Conservation (phyloP, 257 asterid species). For the Solanum ossicruentum region DNA sequence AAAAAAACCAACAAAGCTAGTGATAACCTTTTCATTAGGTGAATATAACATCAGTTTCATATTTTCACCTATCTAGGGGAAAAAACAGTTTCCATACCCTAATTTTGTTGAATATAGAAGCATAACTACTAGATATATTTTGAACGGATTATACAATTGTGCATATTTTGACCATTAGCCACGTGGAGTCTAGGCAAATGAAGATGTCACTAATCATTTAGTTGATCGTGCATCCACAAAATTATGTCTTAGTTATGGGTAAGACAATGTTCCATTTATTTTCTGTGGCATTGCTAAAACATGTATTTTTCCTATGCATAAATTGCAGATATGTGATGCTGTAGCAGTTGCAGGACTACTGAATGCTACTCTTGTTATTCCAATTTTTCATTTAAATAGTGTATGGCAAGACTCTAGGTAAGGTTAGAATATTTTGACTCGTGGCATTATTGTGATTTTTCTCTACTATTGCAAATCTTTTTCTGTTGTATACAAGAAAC, state of each 20-base stretch:
- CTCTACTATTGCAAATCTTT: not conserved
- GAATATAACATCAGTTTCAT: not conserved
- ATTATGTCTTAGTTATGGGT: not conserved
- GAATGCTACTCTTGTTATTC: constrained; percentile 96
- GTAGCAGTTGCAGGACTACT: constrained; percentile 97
- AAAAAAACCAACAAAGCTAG: not conserved
- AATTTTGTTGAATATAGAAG: not conserved
- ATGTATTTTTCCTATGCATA: not conserved
- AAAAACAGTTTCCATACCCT: not conserved
- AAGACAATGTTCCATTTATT: not conserved
- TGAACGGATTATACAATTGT: not conserved
- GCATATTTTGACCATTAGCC: not conserved
- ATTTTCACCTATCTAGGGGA: not conserved
- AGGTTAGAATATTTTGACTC: not conserved
- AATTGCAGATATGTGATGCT: constrained; percentile 90
- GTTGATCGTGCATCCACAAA: not conserved
- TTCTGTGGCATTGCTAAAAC: not conserved
- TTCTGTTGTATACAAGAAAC: not conserved
- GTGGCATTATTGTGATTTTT: not conserved
- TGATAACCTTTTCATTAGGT: not conserved
- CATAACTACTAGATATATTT: not conserved
- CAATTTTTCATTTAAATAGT: constrained; percentile 92
- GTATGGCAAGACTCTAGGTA: constrained; percentile 99
- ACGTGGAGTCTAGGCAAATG: not conserved
- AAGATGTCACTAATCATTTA: not conserved